Percentiles rank a stretch among this genome's conserved stretches.
phyloP scores from a whole-genome alignment of 371 early-diverging fungal genomes.

The Nosema granulosis region DNA sequence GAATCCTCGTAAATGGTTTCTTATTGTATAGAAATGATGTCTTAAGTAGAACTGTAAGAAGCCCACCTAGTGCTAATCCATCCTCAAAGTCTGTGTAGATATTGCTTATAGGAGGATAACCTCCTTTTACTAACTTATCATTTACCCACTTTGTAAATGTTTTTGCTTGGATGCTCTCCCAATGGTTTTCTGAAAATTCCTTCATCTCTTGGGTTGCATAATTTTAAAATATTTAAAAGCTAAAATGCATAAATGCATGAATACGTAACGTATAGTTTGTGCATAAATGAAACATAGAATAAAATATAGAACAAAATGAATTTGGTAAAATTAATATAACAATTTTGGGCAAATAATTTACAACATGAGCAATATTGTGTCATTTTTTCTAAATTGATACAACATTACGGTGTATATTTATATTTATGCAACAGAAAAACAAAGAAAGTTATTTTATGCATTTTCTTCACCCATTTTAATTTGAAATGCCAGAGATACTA shows the following conservation, averaged over 20 bases:
- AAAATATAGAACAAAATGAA: no score
- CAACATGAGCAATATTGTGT: no score
- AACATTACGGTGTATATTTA: no score
- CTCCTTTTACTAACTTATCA: constrained; percentile 72
- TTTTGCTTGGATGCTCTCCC: constrained; percentile 71
- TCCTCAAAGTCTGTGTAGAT: constrained; percentile 72
- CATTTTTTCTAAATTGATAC: no score
- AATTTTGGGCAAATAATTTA: no score
- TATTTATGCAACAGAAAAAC: no score
- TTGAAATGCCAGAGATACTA: no score
- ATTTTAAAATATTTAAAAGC: constrained; percentile 3
- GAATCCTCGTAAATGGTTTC: constrained; percentile 79
- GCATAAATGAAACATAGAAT: no score
- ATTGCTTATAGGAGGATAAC: constrained; percentile 70
- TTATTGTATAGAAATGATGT: constrained; percentile 75
- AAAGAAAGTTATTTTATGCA: no score
- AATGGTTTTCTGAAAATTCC: constrained; percentile 52
- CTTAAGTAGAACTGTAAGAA: constrained; percentile 70
- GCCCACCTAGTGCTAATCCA: constrained; percentile 69
- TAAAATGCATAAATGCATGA: not conserved
- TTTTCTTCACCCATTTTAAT: no score
- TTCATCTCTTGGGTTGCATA: constrained; percentile 23
- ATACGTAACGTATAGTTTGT: not conserved
- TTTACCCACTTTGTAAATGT: constrained; percentile 79
- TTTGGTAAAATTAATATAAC: no score